Base-by-base conservation (phyloP, 2,329 filamentous ascomycete species). In the Tetracladium maxilliforme region DNA sequence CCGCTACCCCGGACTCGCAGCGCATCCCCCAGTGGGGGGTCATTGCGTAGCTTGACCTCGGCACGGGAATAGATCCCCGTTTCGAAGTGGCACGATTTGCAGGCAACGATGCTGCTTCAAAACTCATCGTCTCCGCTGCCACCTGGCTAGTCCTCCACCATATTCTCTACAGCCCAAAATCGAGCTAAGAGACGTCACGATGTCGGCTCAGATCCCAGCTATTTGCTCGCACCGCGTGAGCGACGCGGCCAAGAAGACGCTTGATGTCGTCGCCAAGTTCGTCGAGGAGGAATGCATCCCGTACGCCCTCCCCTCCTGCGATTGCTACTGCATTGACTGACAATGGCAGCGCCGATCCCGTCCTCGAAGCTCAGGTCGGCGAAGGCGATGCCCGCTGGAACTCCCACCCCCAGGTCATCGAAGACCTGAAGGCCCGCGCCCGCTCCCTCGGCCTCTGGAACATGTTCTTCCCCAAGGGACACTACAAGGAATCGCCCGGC, bases 231-330 rank as follows among this genome's bases (percentile, higher is more conserved):
- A 37, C 25, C 38, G 64, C 49, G 81, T 94, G 38, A 92, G 82
- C 56, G 83, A 92, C 31, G 64, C 70, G 43, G 86, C 86, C 26
- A 81, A 77, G 56, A 73, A 79, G 62, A 81, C 78, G 16, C 60
- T 94, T 37, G 86, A 94, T 45, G 48, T 83, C 36, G 81, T 98
- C 38, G 82, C 87, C 60, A 83, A 84, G 52, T 98, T 98, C 43
- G 90, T 98, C 40, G 81, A 95, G 48, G 86, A 93, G 54, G 86
- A 93, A 62, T 98, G 80, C 50, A 76, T 84, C 37, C 79, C 78
- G 70, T n/a, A n/a, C 12, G 3, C 20, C 12, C 7, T 14, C 15
- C 23, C 11, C n/a, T 19, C n/a, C 8, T 23, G 10, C 19, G 21
- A 13, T 10, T 11, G 6, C 19, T 28, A 9, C 19, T n/a, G 11